Conservation (phyloP, 2,329 filamentous ascomycete genomes). For the Harringtonia lauricola region DNA sequence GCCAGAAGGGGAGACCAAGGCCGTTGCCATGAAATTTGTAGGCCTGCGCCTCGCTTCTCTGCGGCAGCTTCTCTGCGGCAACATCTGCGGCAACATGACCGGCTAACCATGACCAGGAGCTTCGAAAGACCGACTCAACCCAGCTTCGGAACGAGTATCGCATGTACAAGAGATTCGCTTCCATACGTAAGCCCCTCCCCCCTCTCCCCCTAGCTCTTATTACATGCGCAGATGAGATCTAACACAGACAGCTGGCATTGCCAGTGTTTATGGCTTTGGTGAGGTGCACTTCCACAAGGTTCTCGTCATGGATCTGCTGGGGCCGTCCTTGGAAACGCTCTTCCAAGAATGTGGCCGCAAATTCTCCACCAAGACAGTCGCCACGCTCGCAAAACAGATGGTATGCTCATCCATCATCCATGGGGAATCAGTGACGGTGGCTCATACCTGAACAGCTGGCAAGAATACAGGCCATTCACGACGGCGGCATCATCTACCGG, state of each 20-base stretch:
- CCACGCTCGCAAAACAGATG: slow-evolving; percentile 13
- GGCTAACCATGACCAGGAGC: slow-evolving; percentile 5
- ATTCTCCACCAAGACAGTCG: slow-evolving; percentile 10
- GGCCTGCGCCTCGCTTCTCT: too few species aligned
- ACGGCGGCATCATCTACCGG: slow-evolving; percentile 96
- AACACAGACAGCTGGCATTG: slow-evolving; percentile 11
- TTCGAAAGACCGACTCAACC: slow-evolving; percentile 10
- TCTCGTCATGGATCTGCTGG: slow-evolving; percentile 12
- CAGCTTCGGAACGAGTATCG: slow-evolving; percentile 13
- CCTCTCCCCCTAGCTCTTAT: too few species aligned
- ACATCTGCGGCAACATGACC: background rate
- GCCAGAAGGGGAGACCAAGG: background rate
- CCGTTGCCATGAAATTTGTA: slow-evolving; percentile 10
- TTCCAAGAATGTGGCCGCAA: slow-evolving; percentile 6
- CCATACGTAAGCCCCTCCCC: slow-evolving; percentile 7
- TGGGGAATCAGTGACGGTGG: too few species aligned
- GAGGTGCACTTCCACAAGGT: slow-evolving; percentile 13
- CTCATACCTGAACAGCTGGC: slow-evolving; percentile 50
- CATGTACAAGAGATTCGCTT: slow-evolving; percentile 11
- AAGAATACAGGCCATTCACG: slow-evolving; percentile 83
- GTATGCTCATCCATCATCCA: slow-evolving; percentile 1
- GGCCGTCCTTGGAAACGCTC: slow-evolving; percentile 9
- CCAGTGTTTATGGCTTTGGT: slow-evolving; percentile 10
- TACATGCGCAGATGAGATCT: too few species aligned
- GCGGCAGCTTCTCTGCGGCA: background rate